Evolutionary conservation across 805 yeast species (phyloP), one percentile per base, ranked within the genome.

Genomic region (Yarrowia divulgata): DNA sequence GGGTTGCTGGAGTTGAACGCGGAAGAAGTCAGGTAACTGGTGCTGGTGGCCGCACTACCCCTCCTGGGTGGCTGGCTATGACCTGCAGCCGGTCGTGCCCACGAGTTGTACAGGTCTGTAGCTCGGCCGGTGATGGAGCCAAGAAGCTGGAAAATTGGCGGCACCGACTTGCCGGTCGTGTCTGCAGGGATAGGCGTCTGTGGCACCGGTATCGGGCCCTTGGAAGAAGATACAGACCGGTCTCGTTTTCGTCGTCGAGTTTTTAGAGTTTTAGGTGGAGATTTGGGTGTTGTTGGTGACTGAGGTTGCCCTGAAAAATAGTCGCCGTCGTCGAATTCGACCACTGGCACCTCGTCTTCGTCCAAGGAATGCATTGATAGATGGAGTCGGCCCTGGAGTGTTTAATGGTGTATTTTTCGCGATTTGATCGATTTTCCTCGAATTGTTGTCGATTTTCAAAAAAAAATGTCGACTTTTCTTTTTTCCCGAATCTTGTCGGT

Each of bases 191-290:
- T 40, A 5, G 40, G 40, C 16, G 40, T 34, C 9, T 3, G 35
- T 6, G 40, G 57, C 3, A 13, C 29, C 14, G 40, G 40, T 50
- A n/a, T 50, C 29, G 57, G 57, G 8, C 9, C n/a, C n/a, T 35
- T 52, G 3, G 49, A 29, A 6, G 39, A n/a, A 14, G 64, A 29
- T 16, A 40, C 39, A 5, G 48, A 29, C 29, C 29, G 45, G 49
- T 57, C 64, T n/a, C 64, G 48, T 43, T 57, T 60, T 19, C 52
- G 50, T 45, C 66, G 66, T 45, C 66, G 39, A 10, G 34, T 18
- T 14, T 60, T 60, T 57, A 57, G n/a, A n/a, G 64, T 57, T 57
- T 42, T 57, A 23, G 64, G 64, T 29, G 64, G 39, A 42, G 60
- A 16, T 57, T 57, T 57, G 23, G 42, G 50, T 18, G 52, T 19